Percentiles rank a stretch among this genome's conserved stretches.
Conservation (phyloP, 2,329 filamentous ascomycete species). For the Ascochyta pisi region DNA sequence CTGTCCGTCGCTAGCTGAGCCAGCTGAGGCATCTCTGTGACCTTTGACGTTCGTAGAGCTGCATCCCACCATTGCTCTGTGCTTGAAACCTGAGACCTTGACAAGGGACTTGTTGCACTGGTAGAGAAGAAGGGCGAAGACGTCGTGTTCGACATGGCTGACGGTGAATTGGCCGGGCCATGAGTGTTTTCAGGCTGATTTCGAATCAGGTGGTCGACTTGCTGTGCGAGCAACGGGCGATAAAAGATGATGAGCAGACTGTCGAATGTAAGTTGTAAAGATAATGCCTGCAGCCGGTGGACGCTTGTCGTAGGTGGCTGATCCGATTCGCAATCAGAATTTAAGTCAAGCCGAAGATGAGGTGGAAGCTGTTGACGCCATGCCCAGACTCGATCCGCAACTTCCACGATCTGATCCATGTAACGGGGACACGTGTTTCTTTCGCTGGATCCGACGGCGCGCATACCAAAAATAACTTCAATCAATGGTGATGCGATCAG, state of each 20-base stretch:
- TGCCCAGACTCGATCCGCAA: slow-evolving; percentile 26
- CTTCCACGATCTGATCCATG: slow-evolving; percentile 24
- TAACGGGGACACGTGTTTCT: neutral
- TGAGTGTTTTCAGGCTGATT: slow-evolving; percentile 16
- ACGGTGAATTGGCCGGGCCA: slow-evolving; percentile 6
- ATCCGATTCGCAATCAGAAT: slow-evolving; percentile 24
- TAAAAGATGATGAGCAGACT: slow-evolving; percentile 54
- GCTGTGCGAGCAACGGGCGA: slow-evolving; percentile 51
- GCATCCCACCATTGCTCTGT: slow-evolving; percentile 48
- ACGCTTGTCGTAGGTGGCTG: slow-evolving; percentile 19
- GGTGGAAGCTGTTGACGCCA: slow-evolving; percentile 35
- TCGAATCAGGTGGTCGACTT: slow-evolving; percentile 40
- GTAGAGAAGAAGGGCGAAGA: slow-evolving; percentile 10
- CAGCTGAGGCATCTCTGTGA: slow-evolving; percentile 46
- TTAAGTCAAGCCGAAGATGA: slow-evolving; percentile 29
- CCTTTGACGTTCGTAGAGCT: slow-evolving; percentile 49
- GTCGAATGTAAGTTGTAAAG: slow-evolving; percentile 54
- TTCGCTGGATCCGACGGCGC: slow-evolving; percentile 13
- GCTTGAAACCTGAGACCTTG: slow-evolving; percentile 26
- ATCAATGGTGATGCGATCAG: slow-evolving; percentile 40
- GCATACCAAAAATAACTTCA: slow-evolving; percentile 35
- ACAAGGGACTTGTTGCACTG: slow-evolving; percentile 9
- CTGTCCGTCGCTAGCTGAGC: slow-evolving; percentile 50
- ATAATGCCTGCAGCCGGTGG: slow-evolving; percentile 49
- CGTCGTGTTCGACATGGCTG: slow-evolving; percentile 2